Conservation (phyloP, 805 yeast species). For the Candida wancherniae region DNA sequence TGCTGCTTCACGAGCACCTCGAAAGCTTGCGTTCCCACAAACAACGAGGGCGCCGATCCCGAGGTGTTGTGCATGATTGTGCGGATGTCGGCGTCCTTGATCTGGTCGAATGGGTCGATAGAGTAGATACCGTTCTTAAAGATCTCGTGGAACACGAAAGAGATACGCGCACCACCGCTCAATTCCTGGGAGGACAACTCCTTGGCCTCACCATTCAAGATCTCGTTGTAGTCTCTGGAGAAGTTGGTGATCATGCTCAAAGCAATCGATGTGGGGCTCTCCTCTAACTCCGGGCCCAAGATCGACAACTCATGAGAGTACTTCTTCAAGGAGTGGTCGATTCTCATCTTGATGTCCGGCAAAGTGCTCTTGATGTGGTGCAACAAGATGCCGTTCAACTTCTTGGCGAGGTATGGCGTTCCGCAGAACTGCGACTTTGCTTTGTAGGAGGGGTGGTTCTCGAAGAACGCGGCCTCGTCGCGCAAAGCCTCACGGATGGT, state of each 20-base stretch:
- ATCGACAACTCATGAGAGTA: conserved; percentile 69
- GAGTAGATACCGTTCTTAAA: conserved; percentile 89
- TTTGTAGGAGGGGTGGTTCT: conserved; percentile 83
- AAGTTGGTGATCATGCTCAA: conserved; percentile 89
- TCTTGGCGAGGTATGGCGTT: conserved; percentile 94
- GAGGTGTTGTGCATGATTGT: conserved; percentile 96
- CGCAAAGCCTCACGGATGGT: conserved; percentile 82
- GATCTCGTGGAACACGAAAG: conserved; percentile 95
- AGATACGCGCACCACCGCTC: conserved; percentile 96
- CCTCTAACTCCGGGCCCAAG: conserved; percentile 86
- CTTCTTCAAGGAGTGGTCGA: conserved; percentile 73
- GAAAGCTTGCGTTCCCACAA: conserved; percentile 96
- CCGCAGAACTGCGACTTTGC: conserved; percentile 96
- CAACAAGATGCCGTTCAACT: conserved; percentile 79
- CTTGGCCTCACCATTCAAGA: conserved; percentile 86
- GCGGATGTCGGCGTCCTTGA: conserved; percentile 91
- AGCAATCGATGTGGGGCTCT: conserved; percentile 84
- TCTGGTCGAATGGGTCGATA: conserved; percentile 93
- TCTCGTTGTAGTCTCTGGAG: conserved; percentile 84
- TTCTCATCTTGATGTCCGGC: conserved; percentile 91
- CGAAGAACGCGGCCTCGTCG: conserved; percentile 78
- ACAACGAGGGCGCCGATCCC: conserved; percentile 91
- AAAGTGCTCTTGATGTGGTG: conserved; percentile 65
- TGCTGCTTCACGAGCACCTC: conserved; percentile 79
- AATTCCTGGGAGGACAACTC: conserved; percentile 86